Percentiles rank a stretch among this genome's conserved stretches.
These are phyloP conservation scores for Nitzschia palea DNA, from an alignment of 108 stramenopile species.

Conservation along the genomic window DNA sequence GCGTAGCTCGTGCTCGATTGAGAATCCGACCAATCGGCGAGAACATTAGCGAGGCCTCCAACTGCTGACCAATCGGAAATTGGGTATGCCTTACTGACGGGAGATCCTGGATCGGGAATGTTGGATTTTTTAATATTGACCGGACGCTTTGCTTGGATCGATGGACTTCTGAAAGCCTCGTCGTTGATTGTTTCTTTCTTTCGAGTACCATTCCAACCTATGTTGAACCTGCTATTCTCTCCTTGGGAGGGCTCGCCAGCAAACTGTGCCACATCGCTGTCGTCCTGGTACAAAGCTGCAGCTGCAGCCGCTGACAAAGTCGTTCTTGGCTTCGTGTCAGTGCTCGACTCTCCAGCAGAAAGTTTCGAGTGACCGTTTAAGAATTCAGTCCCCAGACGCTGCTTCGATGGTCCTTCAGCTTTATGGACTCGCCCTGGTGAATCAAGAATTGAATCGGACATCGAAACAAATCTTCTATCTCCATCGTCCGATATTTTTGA, in stretches of 20 bases:
- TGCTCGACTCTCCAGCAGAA: slow-evolving; percentile 12
- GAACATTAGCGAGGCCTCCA: slow-evolving; percentile 12
- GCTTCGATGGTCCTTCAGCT: not conserved
- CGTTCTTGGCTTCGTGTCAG: not conserved
- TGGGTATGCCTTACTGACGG: slow-evolving; percentile 4
- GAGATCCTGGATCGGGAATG: not conserved
- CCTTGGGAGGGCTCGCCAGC: slow-evolving; percentile 10
- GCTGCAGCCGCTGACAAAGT: not conserved
- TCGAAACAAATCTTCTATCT: slow-evolving; percentile 15
- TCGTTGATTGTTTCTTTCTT: slow-evolving; percentile 6
- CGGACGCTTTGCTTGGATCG: not conserved
- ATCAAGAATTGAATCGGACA: slow-evolving; percentile 14
- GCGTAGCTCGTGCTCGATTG: slow-evolving; percentile 27
- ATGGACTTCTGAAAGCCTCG: slow-evolving; percentile 2
- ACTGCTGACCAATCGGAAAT: slow-evolving; percentile 35
- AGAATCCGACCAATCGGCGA: slow-evolving; percentile 31
- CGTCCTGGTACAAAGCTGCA: not conserved
- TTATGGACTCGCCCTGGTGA: not conserved
- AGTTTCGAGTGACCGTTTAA: not conserved
- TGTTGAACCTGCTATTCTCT: not conserved
- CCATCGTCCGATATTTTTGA: slow-evolving; percentile 18
- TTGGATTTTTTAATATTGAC: not conserved
- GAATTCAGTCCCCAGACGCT: not conserved
- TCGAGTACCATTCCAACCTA: not conserved
- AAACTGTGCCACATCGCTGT: not conserved